These are phyloP conservation scores for Ophiorrhiza pumila DNA, from an alignment of 257 asterid genomes.

Conservation along the genomic window DNA sequence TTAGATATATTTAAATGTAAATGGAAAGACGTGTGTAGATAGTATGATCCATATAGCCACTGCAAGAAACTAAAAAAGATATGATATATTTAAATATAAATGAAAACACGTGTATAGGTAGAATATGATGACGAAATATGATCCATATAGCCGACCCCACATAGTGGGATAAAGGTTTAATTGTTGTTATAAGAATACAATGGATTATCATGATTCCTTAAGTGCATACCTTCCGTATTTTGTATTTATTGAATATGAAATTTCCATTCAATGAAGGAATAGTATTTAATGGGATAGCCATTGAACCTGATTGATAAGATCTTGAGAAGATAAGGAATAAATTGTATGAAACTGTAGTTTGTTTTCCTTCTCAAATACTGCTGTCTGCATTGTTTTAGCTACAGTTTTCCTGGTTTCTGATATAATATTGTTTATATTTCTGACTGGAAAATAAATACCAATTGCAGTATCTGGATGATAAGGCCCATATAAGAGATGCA, in stretches of 20 bases:
- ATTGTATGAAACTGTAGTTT: background rate
- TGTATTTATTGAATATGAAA: background rate
- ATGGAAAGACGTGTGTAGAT: too few relatives aligned
- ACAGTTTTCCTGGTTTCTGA: background rate
- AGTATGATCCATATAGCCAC: too few relatives aligned
- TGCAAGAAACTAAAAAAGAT: too few relatives aligned
- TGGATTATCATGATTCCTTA: background rate
- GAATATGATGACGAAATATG: too few relatives aligned
- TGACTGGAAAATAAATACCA: constrained; percentile 12
- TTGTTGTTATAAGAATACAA: too few relatives aligned
- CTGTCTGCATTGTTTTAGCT: background rate
- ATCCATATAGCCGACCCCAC: too few relatives aligned
- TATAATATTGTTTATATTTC: constrained; percentile 3
- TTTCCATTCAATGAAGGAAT: background rate
- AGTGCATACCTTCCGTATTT: background rate
- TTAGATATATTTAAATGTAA: too few relatives aligned
- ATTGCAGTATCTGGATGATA: constrained; percentile 82
- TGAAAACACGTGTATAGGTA: too few relatives aligned
- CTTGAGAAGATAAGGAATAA: background rate
- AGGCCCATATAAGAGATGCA: constrained; percentile 69
- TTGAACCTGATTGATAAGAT: background rate
- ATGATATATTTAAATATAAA: too few relatives aligned
- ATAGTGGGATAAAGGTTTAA: too few relatives aligned
- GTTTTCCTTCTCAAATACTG: background rate
- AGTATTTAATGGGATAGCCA: background rate